A percentile compares a stretch with the other conserved stretches of the same genome.
phyloP scores from a whole-genome alignment of 2,329 filamentous ascomycete genomes.

The Coniochaeta sp. region DNA sequence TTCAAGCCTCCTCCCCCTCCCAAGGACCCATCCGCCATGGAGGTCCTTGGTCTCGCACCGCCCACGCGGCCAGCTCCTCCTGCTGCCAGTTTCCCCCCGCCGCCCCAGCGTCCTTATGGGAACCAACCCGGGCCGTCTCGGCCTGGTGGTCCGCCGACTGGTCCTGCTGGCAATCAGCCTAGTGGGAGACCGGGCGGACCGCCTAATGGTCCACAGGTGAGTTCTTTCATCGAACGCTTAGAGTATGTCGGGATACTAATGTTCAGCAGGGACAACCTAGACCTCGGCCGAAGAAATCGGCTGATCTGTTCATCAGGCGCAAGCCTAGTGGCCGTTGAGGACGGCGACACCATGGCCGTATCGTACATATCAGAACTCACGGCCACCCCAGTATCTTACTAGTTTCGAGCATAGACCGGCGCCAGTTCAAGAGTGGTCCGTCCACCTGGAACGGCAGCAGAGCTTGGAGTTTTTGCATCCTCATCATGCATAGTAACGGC shows the following conservation, averaged over 20 bases:
- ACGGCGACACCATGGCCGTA: not conserved
- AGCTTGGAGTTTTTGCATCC: not conserved
- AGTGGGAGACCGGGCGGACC: not conserved
- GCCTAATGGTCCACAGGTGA: constrained; percentile 4
- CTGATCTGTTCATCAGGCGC: constrained; percentile 1
- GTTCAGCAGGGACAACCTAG: constrained; percentile 6
- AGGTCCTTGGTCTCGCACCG: constrained; percentile 40
- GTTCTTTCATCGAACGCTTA: not conserved
- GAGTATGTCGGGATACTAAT: not conserved
- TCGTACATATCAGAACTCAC: too few relatives aligned
- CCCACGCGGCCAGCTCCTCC: constrained; percentile 33
- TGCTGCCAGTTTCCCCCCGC: not conserved
- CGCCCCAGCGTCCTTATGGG: not conserved
- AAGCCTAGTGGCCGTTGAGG: not conserved
- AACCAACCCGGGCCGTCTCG: not conserved
- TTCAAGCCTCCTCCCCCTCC: constrained; percentile 17
- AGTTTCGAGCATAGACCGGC: too few relatives aligned
- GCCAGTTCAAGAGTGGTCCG: too few relatives aligned
- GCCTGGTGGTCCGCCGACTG: not conserved
- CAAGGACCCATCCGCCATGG: constrained; percentile 44
- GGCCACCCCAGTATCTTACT: too few relatives aligned
- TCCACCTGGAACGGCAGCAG: too few relatives aligned
- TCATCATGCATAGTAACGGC: not conserved
- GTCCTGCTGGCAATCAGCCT: not conserved
- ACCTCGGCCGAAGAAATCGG: constrained; percentile 4